Percentiles rank a stretch among this genome's conserved stretches.
These are phyloP conservation scores for Tricholoma terreum DNA, from an alignment of 768 basidiomycete genomes.

Conservation along the genomic window DNA sequence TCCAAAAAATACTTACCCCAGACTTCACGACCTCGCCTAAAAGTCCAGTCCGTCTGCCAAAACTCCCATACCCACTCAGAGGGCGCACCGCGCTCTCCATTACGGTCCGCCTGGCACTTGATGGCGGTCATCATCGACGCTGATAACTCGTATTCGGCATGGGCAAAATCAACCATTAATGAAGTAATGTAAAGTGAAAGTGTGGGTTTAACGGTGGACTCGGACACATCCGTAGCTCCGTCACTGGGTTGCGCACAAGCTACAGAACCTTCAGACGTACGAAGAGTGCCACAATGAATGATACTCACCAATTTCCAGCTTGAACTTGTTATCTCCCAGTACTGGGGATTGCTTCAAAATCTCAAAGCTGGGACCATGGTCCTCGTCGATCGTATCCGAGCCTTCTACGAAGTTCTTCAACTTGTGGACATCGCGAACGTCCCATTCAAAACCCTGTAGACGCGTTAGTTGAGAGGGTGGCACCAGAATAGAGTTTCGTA, in stretches of 20 bases:
- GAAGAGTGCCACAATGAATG: not conserved
- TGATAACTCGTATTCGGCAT: constrained; percentile 55
- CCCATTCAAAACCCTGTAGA: constrained; percentile 70
- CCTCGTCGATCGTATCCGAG: constrained; percentile 23
- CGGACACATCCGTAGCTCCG: constrained; percentile 14
- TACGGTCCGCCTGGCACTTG: constrained; percentile 57
- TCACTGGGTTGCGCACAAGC: constrained; percentile 24
- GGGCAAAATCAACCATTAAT: constrained; percentile 57
- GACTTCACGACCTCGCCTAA: constrained; percentile 67
- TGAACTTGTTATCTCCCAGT: constrained; percentile 67
- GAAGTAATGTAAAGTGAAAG: constrained; percentile 68
- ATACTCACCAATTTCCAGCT: constrained; percentile 62
- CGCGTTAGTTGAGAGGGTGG: not conserved
- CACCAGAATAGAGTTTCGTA: constrained; percentile 22
- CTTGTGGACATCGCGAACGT: constrained; percentile 53
- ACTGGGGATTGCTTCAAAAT: constrained; percentile 63
- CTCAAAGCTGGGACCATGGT: constrained; percentile 47
- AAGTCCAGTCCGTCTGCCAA: constrained; percentile 70
- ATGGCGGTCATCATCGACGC: constrained; percentile 74
- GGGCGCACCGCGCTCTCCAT: constrained; percentile 60
- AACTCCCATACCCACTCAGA: constrained; percentile 73
- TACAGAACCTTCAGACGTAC: constrained; percentile 4
- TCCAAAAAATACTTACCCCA: constrained; percentile 50
- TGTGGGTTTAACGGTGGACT: constrained; percentile 30
- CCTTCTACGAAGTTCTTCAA: constrained; percentile 59